These are phyloP conservation scores for Incumbomyces delicatus DNA, from an alignment of 2,329 filamentous ascomycete species.

Conservation along the genomic window DNA sequence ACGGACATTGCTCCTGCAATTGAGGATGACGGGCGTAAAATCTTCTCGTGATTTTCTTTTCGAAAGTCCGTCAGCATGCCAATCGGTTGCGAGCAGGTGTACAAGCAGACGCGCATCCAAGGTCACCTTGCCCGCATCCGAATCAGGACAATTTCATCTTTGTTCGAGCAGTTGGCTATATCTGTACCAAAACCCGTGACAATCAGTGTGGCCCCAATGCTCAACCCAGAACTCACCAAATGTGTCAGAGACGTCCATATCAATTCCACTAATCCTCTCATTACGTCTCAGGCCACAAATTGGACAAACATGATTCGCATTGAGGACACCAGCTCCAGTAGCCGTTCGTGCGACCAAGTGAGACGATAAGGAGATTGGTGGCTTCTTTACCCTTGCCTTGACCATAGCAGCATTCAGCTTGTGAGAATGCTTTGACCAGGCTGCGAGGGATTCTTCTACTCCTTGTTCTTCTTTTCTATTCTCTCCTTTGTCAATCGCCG, in stretches of 20 bases:
- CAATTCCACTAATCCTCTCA: constrained; percentile 67
- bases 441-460: constrained; percentile 62
- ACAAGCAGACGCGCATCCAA: no score
- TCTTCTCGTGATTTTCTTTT: no score
- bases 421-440: constrained; percentile 68
- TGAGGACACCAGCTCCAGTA: constrained; percentile 48
- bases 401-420: constrained; percentile 54
- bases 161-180: constrained; percentile 62
- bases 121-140: no score
- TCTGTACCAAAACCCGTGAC: constrained; percentile 74
- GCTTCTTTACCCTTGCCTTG: constrained; percentile 43
- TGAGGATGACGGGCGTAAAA: no score
- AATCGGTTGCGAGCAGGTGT: no score
- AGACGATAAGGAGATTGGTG: constrained; percentile 15
- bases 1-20: no score
- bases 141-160: no score
- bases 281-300: constrained; percentile 83
- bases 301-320: constrained; percentile 61
- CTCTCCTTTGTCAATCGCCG: constrained; percentile 74
- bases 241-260: constrained; percentile 70
- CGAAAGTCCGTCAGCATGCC: no score
- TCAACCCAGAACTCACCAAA: constrained; percentile 97
- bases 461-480: constrained; percentile 76
- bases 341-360: constrained; percentile 1
- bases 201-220: constrained; percentile 71